Conservation (phyloP, 2,329 filamentous ascomycete genomes). For the Exophiala alcalophila region DNA sequence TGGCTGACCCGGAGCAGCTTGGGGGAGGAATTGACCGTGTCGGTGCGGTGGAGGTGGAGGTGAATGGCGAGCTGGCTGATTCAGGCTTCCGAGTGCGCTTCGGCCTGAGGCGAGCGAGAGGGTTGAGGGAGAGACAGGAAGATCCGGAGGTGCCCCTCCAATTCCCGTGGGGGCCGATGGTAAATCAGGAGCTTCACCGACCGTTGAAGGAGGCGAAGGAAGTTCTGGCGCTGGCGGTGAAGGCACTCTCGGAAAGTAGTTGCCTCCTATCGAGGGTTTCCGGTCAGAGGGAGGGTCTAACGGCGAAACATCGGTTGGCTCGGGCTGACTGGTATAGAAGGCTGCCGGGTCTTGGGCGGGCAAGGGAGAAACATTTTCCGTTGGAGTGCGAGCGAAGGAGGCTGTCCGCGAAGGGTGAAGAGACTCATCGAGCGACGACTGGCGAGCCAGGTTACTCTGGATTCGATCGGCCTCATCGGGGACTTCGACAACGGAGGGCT, state of each 20-base stretch:
- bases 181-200: constrained; percentile 28
- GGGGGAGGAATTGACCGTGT: constrained; percentile 22
- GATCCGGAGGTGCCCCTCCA: constrained; percentile 3
- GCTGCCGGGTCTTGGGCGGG: constrained; percentile 29
- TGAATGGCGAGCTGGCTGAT: constrained; percentile 11
- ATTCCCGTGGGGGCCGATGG: constrained; percentile 29
- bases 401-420: constrained; percentile 43
- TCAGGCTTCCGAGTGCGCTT: constrained; percentile 16
- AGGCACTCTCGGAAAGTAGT: constrained; percentile 57
- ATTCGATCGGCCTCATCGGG: constrained; percentile 56
- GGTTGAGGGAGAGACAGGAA: constrained; percentile 15
- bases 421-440: constrained; percentile 50
- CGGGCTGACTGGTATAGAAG: constrained; percentile 39
- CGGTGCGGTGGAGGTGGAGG: constrained; percentile 26
- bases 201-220: constrained; percentile 31
- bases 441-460: constrained; percentile 43
- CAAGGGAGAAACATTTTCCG: constrained; percentile 27
- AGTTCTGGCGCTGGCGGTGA: constrained; percentile 36
- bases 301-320: constrained; percentile 51
- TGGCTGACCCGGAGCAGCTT: constrained; percentile 12
- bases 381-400: constrained; percentile 13
- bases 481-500: constrained; percentile 59
- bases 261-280: constrained; percentile 52
- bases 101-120: constrained; percentile 10
- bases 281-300: constrained; percentile 47